These are phyloP conservation scores for Tricholomella constricta DNA, from an alignment of 768 basidiomycete species.

Conservation along the genomic window DNA sequence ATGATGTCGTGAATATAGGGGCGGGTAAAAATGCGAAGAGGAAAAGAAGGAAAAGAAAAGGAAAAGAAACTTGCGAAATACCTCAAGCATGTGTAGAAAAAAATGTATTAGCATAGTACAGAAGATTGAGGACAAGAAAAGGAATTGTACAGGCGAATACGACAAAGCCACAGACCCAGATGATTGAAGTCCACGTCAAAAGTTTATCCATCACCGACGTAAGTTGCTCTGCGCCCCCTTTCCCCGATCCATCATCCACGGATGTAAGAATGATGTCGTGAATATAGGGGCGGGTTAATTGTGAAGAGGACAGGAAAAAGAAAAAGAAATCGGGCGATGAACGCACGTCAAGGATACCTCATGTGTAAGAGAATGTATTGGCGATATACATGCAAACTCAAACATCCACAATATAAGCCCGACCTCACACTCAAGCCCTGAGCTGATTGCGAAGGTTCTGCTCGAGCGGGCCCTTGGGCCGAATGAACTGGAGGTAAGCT, in stretches of 20 bases:
- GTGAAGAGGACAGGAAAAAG: background rate
- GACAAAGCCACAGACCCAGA: background rate
- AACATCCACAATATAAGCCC: constrained; percentile 13
- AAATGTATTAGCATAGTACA: constrained; percentile 14
- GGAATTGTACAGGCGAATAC: background rate
- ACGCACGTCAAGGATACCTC: background rate
- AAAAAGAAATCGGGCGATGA: background rate
- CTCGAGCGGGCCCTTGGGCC: constrained; percentile 84
- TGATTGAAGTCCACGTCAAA: background rate
- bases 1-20: constrained; percentile 78
- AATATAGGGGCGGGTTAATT: constrained; percentile 57
- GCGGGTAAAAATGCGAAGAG: constrained; percentile 31
- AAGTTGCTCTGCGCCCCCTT: constrained; percentile 67
- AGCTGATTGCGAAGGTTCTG: constrained; percentile 84
- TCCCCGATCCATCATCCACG: constrained; percentile 73
- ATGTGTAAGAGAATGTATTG: constrained; percentile 7
- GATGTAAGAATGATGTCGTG: constrained; percentile 65
- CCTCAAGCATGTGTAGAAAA: background rate
- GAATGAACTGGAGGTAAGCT: constrained; percentile 93
- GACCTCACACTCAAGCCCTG: constrained; percentile 51
- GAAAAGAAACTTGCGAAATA: constrained; percentile 1
- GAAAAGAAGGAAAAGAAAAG: constrained; percentile 41
- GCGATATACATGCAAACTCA: constrained; percentile 14
- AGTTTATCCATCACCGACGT: background rate
- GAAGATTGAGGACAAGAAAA: background rate